Percentiles rank a stretch among this genome's conserved stretches.
phyloP scores from a whole-genome alignment of 1,284 basidiomycete genomes.

The Chalciporus sp. region DNA sequence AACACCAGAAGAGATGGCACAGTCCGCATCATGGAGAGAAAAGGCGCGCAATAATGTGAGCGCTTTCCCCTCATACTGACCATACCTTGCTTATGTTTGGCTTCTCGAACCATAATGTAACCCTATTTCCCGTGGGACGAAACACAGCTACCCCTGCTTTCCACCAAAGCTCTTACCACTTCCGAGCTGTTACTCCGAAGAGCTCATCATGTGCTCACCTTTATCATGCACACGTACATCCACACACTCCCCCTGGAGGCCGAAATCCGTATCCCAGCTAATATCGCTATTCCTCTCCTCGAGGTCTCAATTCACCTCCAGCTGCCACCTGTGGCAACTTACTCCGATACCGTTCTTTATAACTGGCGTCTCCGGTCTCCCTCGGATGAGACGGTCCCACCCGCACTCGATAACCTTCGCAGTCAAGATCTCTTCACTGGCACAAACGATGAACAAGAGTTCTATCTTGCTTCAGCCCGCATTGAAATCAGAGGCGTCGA shows the following conservation, averaged over 20 bases:
- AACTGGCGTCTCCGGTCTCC: constrained; percentile 71
- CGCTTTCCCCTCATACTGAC: constrained; percentile 3
- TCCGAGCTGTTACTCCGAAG: constrained; percentile 76
- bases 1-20: constrained; percentile 44
- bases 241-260: constrained; percentile 67
- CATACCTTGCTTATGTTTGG: background rate
- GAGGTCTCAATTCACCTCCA: constrained; percentile 75
- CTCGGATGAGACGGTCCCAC: constrained; percentile 13
- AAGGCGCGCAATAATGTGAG: constrained; percentile 59
- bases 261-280: constrained; percentile 65
- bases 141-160: constrained; percentile 40
- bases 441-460: constrained; percentile 85
- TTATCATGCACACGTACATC: constrained; percentile 88
- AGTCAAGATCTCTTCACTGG: constrained; percentile 79
- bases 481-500: constrained; percentile 91
- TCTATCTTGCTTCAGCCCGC: constrained; percentile 87
- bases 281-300: constrained; percentile 81
- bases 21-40: constrained; percentile 64
- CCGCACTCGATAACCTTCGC: constrained; percentile 56
- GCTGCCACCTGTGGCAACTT: constrained; percentile 89
- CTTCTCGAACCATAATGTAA: background rate
- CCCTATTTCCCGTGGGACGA: background rate
- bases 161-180: constrained; percentile 39
- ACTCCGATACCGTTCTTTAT: constrained; percentile 92
- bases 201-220: constrained; percentile 84